Conservation (phyloP, 2,329 filamentous ascomycete species). For the Dactylellina parvicollis region DNA sequence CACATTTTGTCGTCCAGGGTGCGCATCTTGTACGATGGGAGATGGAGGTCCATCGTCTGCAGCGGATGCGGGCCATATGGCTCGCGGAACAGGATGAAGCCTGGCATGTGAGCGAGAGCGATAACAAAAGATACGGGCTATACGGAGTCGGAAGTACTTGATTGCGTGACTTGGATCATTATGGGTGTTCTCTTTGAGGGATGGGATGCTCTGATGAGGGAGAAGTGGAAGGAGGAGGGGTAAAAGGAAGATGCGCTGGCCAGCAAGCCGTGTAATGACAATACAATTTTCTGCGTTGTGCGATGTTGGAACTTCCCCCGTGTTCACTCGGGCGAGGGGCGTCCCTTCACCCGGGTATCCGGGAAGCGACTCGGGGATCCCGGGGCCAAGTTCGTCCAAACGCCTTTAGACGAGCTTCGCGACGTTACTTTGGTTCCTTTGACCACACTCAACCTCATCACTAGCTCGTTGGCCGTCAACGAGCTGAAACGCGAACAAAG, state of each 20-base stretch:
- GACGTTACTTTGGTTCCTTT: constrained; percentile 1
- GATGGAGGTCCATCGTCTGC: constrained; percentile 53
- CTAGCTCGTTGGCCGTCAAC: background rate
- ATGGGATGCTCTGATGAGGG: constrained; percentile 7
- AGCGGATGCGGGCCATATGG: constrained; percentile 52
- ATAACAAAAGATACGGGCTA: constrained; percentile 3
- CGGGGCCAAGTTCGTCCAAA: no score
- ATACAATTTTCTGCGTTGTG: constrained; percentile 19
- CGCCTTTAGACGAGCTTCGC: background rate
- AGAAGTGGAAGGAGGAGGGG: constrained; percentile 33
- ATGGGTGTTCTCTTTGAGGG: background rate
- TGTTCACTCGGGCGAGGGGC: background rate
- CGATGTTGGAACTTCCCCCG: constrained; percentile 18
- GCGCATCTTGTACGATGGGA: constrained; percentile 50
- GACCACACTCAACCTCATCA: background rate
- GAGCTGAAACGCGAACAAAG: constrained; percentile 12
- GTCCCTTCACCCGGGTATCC: background rate
- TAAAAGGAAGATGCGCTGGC: constrained; percentile 33
- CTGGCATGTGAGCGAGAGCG: constrained; percentile 47
- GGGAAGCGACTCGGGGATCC: background rate
- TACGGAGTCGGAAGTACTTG: constrained; percentile 47
- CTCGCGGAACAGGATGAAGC: constrained; percentile 54
- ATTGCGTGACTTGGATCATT: constrained; percentile 50
- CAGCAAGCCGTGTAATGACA: background rate
- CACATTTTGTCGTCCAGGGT: constrained; percentile 49